Evolutionary conservation across 345 rosid species (phyloP), one percentile per base, ranked within the genome.

Genomic region (Ailanthus altissimus): DNA sequence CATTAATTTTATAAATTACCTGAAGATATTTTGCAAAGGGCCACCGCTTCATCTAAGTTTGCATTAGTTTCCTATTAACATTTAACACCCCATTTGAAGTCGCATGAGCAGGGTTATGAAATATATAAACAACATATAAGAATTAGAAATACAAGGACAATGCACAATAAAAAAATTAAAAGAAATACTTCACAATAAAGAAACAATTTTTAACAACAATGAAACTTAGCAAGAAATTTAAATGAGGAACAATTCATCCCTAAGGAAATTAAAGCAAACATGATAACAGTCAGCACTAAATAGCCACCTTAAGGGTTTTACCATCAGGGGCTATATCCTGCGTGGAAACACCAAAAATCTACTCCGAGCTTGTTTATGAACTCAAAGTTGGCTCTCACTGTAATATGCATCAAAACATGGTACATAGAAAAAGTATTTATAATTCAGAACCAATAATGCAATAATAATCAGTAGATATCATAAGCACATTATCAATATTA

Each of bases 301-400:
- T 2, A 77, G 78, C 82, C 57, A 92, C 99, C 94, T 92, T 85
- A 51, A 96, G 85, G 42, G 94, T 90, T 76, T 75, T 80, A 36
- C 91, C 98, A 72, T 92, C 94, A 25, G 98, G 98, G 43, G 99
- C 97, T 15, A 96, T 91, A 83, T 96, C 98, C 98, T 91, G 79
- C 99, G 75, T 96, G 99, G 83, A 96, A 96, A 83, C 98, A 93
- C 99, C 99, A 93, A 75, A 82, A 60, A 64, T 93, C 97, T 85
- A 96, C 94, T 77, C 99, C 99, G 76, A 96, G 91, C 85, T 93
- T 96, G 82, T 89, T 84, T 69, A 93, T 75, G 80, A 96, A 92
- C 91, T 96, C 99, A 75, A 96, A 93, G 85, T 96, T 96, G 73
- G 97, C 99, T 80, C 97, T 92, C 99, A 96, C 99, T 96, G 83